Evolutionary conservation across 2,329 filamentous ascomycete genomes (phyloP).

Genomic region (Talaromyces verruculosus): DNA sequence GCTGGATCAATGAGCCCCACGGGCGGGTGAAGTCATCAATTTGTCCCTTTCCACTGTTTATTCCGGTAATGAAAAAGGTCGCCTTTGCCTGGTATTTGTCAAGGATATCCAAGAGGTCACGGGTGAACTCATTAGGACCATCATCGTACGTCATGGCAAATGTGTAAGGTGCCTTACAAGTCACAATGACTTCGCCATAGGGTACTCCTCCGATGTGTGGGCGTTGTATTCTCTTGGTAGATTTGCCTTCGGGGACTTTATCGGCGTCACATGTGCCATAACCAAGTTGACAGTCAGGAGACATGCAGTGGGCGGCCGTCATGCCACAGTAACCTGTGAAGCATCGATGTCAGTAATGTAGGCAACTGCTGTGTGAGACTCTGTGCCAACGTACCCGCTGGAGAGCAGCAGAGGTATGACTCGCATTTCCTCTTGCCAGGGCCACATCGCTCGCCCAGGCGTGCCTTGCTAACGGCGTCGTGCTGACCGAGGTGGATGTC

Average conservation of each 20-base stretch:
- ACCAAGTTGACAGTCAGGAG: constrained; percentile 43
- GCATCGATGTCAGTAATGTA: not conserved
- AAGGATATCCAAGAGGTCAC: constrained; percentile 62
- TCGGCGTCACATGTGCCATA: constrained; percentile 43
- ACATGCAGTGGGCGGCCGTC: constrained; percentile 39
- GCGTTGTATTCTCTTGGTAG: constrained; percentile 37
- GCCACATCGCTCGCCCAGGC: constrained; percentile 33
- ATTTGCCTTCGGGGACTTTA: constrained; percentile 35
- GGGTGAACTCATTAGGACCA: constrained; percentile 63
- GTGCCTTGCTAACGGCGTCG: not conserved
- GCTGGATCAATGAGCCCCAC: constrained; percentile 41
- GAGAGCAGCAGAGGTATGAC: constrained; percentile 41
- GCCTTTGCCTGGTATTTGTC: constrained; percentile 61
- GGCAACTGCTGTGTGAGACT: not conserved
- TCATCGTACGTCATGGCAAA: constrained; percentile 69
- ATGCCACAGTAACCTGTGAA: constrained; percentile 41
- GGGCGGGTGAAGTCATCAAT: constrained; percentile 45
- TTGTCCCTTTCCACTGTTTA: constrained; percentile 48
- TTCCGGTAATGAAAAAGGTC: constrained; percentile 65
- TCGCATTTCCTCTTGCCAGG: constrained; percentile 36
- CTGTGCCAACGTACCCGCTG: constrained; percentile 32
- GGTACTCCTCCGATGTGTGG: constrained; percentile 38
- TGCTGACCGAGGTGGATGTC: not conserved
- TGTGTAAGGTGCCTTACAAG: constrained; percentile 53
- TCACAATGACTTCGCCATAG: constrained; percentile 40